These are phyloP conservation scores for Hypoxylon sp. DNA, from an alignment of 2,329 filamentous ascomycete genomes.

Conservation along the genomic window DNA sequence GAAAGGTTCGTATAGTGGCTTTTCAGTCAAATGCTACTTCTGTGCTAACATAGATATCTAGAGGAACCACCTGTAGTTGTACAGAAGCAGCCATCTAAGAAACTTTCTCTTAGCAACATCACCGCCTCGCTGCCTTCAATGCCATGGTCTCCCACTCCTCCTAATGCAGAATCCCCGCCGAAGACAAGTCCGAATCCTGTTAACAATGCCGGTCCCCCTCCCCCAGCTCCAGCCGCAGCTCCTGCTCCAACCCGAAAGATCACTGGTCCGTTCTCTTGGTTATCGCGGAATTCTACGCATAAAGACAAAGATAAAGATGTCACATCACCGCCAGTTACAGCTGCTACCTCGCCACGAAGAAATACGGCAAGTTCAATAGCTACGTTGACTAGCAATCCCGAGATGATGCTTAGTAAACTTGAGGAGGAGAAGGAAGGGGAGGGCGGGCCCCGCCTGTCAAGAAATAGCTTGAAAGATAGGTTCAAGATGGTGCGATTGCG, in stretches of 20 bases:
- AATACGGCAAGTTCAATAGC: slow-evolving; percentile 86
- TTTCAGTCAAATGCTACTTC: neutral
- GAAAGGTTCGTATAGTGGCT: slow-evolving; percentile 45
- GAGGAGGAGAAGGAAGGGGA: slow-evolving; percentile 76
- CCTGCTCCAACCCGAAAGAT: slow-evolving; percentile 75
- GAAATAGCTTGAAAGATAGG: slow-evolving; percentile 80
- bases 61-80: slow-evolving; percentile 53
- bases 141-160: slow-evolving; percentile 77
- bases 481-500: slow-evolving; percentile 84
- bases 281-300: slow-evolving; percentile 77
- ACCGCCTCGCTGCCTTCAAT: slow-evolving; percentile 80
- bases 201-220: slow-evolving; percentile 54
- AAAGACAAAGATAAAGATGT: slow-evolving; percentile 70
- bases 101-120: slow-evolving; percentile 77
- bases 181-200: slow-evolving; percentile 61
- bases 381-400: slow-evolving; percentile 84
- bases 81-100: slow-evolving; percentile 65
- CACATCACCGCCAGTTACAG: slow-evolving; percentile 66
- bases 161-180: slow-evolving; percentile 64
- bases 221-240: slow-evolving; percentile 56
- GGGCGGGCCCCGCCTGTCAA: slow-evolving; percentile 63
- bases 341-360: slow-evolving; percentile 67
- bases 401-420: slow-evolving; percentile 82
- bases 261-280: slow-evolving; percentile 89
- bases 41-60: slow-evolving; percentile 35